Evolutionary conservation across 176 grass and related monocot species (phyloP), one percentile per base, ranked within the genome.

Genomic region (Oryza longistaminata): DNA sequence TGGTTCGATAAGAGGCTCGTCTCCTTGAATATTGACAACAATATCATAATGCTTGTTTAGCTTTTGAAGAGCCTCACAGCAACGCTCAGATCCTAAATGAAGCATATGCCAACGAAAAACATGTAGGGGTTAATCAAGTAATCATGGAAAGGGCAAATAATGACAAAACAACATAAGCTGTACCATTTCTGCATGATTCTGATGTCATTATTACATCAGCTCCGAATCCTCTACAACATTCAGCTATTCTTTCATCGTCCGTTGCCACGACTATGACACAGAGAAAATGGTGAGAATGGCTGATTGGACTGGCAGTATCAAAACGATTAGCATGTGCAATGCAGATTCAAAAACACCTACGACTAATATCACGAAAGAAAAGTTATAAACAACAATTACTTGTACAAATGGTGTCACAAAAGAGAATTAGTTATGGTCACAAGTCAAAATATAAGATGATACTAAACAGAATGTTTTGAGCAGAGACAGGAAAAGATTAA

Each of bases 11-110:
- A 99, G 93, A 50, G 96, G 96, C 70, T 94, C 96, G 21, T 99
- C 96, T 81, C 93, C 96, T 88, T 99, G 96, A 74, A 99, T 99
- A 84, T 99, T 99, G 78, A 99, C 91, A 61, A 99, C 93, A 88
- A 99, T 94, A 50, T 96, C 93, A 80, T 99, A 99, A 74, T 74
- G 35, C 75, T 92, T 96, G 15, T 68, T 81, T 66, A 99, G 93
- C 46, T 94, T 99, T 42, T 86, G 72, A 78, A 99, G 84, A 46
- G 93, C 96, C 81, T 99, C 96, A 62, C 86, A 92, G 76, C 96
- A 99, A 42, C 96, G 96, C 66, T 96, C 96, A 81, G 93, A 92
- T 86, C 93, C 96, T 99, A 76, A 14, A 78, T 85, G 75, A 75
- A 68, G 25, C 40, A 70, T 26, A 33, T 31, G 61, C 21, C 60